phyloP scores from a whole-genome alignment of 306 rosid species.

The Vigna nakashimae region DNA sequence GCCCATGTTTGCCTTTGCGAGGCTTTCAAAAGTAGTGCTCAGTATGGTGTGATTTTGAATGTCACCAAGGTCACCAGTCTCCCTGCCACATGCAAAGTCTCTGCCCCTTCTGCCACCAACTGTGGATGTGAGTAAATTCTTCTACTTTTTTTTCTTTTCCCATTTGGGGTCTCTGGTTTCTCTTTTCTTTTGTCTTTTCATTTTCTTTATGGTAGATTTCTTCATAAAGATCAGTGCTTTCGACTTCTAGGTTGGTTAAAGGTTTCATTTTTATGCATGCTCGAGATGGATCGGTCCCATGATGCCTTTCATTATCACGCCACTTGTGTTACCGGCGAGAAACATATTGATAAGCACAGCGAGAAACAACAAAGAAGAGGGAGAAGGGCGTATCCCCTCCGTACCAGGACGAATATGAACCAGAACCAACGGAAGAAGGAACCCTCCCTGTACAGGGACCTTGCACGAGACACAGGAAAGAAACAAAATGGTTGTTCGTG shows the following conservation, averaged over 20 bases:
- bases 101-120: slow-evolving; percentile 74
- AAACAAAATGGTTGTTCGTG: too few species aligned
- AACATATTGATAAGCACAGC: not conserved
- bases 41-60: slow-evolving; percentile 85
- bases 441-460: too few species aligned
- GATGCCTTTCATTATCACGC: too few species aligned
- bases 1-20: slow-evolving; percentile 78
- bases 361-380: too few species aligned
- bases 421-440: too few species aligned
- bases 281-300: not conserved
- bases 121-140: slow-evolving; percentile 68
- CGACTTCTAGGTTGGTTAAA: not conserved
- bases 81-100: slow-evolving; percentile 87
- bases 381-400: too few species aligned
- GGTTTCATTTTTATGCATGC: slow-evolving; percentile 39
- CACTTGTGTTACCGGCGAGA: not conserved
- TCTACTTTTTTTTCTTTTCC: not conserved
- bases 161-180: not conserved
- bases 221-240: not conserved
- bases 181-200: not conserved
- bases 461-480: too few species aligned
- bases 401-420: too few species aligned
- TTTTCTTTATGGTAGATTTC: not conserved
- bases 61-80: slow-evolving; percentile 79
- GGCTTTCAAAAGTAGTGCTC: slow-evolving; percentile 84